Evolutionary conservation across 805 yeast species (phyloP).

Genomic region (Cephaloascus fragrans): DNA sequence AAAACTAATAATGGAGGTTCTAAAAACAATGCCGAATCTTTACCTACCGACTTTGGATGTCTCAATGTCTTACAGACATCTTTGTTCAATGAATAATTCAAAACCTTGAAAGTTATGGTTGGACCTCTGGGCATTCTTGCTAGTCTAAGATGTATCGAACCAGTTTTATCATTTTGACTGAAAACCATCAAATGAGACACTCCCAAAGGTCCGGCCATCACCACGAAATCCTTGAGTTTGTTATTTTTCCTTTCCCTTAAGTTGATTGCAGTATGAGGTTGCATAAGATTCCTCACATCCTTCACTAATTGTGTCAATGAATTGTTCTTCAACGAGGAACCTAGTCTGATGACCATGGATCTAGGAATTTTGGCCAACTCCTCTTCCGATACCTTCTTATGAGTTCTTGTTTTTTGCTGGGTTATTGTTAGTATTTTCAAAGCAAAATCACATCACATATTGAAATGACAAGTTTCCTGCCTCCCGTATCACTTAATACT

Average conservation of each 20-base stretch:
- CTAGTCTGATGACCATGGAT: slow-evolving; percentile 90
- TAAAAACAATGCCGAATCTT: slow-evolving; percentile 50
- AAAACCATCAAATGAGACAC: slow-evolving; percentile 84
- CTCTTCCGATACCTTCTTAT: slow-evolving; percentile 53
- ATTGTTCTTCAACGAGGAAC: slow-evolving; percentile 67
- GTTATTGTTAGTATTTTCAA: slow-evolving; percentile 10
- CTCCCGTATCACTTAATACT: slow-evolving; percentile 4
- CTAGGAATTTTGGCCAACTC: slow-evolving; percentile 70
- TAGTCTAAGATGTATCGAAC: slow-evolving; percentile 73
- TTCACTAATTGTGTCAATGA: slow-evolving; percentile 75
- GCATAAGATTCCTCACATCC: slow-evolving; percentile 86
- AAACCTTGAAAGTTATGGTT: slow-evolving; percentile 72
- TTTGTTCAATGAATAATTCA: slow-evolving; percentile 68
- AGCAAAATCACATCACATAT: no score
- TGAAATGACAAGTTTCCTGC: not conserved
- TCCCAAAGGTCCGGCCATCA: slow-evolving; percentile 97
- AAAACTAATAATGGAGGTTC: slow-evolving; percentile 86
- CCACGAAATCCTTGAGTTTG: slow-evolving; percentile 84
- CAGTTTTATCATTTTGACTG: slow-evolving; percentile 69
- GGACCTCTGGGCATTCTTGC: slow-evolving; percentile 94
- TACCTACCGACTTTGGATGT: slow-evolving; percentile 70
- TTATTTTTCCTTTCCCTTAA: slow-evolving; percentile 81
- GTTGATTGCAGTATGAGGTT: slow-evolving; percentile 91
- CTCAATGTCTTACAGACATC: slow-evolving; percentile 65
- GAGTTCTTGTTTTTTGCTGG: slow-evolving; percentile 81